phyloP scores from a whole-genome alignment of 1,139 yeast genomes.

The Debaryomyces nepalensis region DNA sequence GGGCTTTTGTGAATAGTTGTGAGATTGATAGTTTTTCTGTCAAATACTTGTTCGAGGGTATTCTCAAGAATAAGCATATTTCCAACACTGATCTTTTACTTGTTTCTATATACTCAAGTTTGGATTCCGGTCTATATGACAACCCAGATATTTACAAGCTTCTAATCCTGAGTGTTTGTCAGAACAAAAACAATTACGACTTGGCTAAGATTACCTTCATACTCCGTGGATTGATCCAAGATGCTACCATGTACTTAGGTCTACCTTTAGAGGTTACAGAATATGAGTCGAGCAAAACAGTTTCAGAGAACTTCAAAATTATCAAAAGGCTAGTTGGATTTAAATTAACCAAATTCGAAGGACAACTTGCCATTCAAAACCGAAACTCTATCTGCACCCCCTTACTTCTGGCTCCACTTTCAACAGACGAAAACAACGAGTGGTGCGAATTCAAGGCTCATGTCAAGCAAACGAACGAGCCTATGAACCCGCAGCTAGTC shows the following conservation, averaged over 20 bases:
- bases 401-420: slow-evolving; percentile 17
- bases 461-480: slow-evolving; percentile 4
- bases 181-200: slow-evolving; percentile 12
- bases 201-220: slow-evolving; percentile 20
- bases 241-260: slow-evolving; percentile 26
- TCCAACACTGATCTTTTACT: slow-evolving; percentile 18
- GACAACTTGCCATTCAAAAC: slow-evolving; percentile 21
- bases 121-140: slow-evolving; percentile 8
- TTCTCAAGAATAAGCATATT: slow-evolving; percentile 16
- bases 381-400: background rate
- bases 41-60: slow-evolving; percentile 21
- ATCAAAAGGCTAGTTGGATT: slow-evolving; percentile 28
- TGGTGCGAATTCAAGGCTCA: slow-evolving; percentile 22
- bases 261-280: slow-evolving; percentile 28
- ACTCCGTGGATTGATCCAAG: slow-evolving; percentile 31
- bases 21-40: slow-evolving; percentile 21
- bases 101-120: slow-evolving; percentile 24
- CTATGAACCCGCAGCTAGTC: slow-evolving; percentile 3
- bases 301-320: slow-evolving; percentile 36
- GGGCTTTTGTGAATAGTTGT: slow-evolving; percentile 15
- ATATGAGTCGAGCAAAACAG: slow-evolving; percentile 13
- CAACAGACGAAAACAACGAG: slow-evolving; percentile 17
- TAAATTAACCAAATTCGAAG: slow-evolving; percentile 26
- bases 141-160: slow-evolving; percentile 21
- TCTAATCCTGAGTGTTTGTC: slow-evolving; percentile 18